Evolutionary conservation across 1,139 yeast species (phyloP).

Genomic region (Yamadazyma spencermartinsiae): DNA sequence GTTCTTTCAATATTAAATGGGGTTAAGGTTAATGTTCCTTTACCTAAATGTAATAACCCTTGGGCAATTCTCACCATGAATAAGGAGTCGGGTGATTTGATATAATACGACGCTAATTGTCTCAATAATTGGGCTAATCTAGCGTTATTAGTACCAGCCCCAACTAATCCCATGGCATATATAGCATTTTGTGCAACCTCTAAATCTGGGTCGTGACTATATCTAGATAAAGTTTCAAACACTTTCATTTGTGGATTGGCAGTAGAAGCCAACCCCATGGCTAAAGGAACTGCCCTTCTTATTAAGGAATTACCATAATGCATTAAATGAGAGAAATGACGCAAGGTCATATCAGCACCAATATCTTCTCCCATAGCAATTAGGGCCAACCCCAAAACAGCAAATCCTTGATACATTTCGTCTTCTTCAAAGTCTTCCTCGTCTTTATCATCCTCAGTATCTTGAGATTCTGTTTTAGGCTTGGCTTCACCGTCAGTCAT

Average conservation of each 20-base stretch:
- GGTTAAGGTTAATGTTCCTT: conserved; percentile 86
- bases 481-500: conserved; percentile 29
- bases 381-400: conserved; percentile 91
- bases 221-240: conserved; percentile 92
- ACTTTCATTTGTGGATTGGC: conserved; percentile 98
- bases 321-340: conserved; percentile 97
- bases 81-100: conserved; percentile 85
- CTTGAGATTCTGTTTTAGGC: conserved; percentile 17
- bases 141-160: conserved; percentile 98
- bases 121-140: conserved; percentile 93
- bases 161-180: conserved; percentile 96
- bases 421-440: conserved; percentile 49
- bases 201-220: conserved; percentile 92
- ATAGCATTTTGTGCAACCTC: conserved; percentile 96
- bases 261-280: conserved; percentile 92
- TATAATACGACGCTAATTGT: conserved; percentile 91
- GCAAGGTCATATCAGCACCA: conserved; percentile 95
- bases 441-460: conserved; percentile 23
- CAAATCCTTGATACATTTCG: conserved; percentile 78
- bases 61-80: conserved; percentile 95
- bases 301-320: conserved; percentile 94
- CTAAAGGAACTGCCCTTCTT: conserved; percentile 93
- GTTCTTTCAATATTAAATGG: conserved; percentile 91
- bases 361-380: conserved; percentile 98
- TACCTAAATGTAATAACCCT: conserved; percentile 93